A percentile compares a stretch with the other conserved stretches of the same genome.
phyloP scores from a whole-genome alignment of 208 protist species.

The Herpetomonas tarakana region DNA sequence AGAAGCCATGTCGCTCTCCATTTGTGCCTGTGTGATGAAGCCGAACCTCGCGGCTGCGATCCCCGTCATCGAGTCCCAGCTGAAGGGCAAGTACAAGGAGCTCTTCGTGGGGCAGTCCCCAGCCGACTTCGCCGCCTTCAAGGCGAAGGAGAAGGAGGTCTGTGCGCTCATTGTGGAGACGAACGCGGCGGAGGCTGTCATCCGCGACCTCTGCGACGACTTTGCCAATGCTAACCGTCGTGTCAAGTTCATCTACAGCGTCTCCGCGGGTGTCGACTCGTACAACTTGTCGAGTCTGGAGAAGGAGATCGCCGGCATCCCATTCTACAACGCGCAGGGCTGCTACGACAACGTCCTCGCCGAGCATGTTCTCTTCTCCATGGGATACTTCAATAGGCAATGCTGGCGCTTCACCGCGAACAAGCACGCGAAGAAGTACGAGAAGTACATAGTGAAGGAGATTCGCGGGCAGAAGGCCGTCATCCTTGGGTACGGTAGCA shows the following conservation, averaged over 20 bases:
- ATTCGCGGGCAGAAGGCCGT: conserved; percentile 55
- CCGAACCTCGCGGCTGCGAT: conserved; percentile 9
- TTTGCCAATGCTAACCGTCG: conserved; percentile 38
- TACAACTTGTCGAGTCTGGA: conserved; percentile 44
- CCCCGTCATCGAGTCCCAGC: conserved; percentile 12
- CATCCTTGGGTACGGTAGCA: conserved; percentile 84
- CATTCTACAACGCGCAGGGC: conserved; percentile 67
- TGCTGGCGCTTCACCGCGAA: conserved; percentile 54
- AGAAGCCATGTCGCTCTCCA: conserved; percentile 21
- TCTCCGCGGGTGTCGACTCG: conserved; percentile 67
- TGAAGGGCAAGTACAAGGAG: conserved; percentile 15
- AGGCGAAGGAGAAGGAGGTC: conserved; percentile 17
- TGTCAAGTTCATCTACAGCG: conserved; percentile 72
- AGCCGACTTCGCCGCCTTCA: conserved; percentile 28
- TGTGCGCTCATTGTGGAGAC: conserved; percentile 24
- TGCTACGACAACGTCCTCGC: conserved; percentile 67
- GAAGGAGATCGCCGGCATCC: conserved; percentile 43
- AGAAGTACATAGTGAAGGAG: conserved; percentile 67
- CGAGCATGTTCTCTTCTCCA: conserved; percentile 73
- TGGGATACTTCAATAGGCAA: conserved; percentile 85
- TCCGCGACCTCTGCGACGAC: conserved; percentile 74
- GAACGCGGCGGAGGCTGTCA: conserved; percentile 23
- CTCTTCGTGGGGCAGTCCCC: conserved; percentile 21
- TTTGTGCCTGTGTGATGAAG: conserved; percentile 22
- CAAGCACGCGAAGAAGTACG: conserved; percentile 65